Evolutionary conservation across 2,329 filamentous ascomycete species (phyloP), one percentile per base, ranked within the genome.

Genomic region (Cadophora sp.): DNA sequence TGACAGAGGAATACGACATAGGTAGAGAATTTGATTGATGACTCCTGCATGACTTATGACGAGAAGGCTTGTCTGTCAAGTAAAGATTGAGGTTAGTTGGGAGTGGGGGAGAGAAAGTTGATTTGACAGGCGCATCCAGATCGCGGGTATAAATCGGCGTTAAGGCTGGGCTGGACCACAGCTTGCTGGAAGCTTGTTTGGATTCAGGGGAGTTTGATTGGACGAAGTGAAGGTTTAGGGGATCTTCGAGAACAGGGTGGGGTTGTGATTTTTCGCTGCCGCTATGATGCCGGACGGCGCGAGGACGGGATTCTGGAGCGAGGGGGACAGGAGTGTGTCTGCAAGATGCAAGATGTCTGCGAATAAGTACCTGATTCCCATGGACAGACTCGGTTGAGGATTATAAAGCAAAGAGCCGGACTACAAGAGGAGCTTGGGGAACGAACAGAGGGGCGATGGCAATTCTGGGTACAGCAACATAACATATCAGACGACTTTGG

Each of bases 101-200:
- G 18, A 9, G 3, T 53, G 1, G 14, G 2, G 27, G 4, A 9
- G 24, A 2, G n/a, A 20, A 39, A 22, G 18, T 56, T 36, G 53
- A 39, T 41, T 24, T 56, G 33, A 36, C 53, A 13, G 55, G 22
- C 36, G 27, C 27, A 30, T 30, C 33, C n/a, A 39, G 7, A 58
- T 27, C 13, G 14, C 36, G 55, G 55, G 33, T 16, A 24, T 58
- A 58, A 58, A 58, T 58, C 55, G 55, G 55, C 55, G 55, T 58
- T 58, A 58, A 58, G 55, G 33, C 36, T 18, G 20, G 9, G 33
- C 55, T 58, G 27, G 55, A 24, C 55, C 20, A 24, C 3, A 58
- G n/a, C 55, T 16, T 18, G 11, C 39, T n/a, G 8, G 36, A 43
- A 58, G 55, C 55, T 58, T 58, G 55, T 43, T 18, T 58, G 7